These are phyloP conservation scores for Aphanomyces cochlioides DNA, from an alignment of 352 stramenopile genomes.

Conservation along the genomic window DNA sequence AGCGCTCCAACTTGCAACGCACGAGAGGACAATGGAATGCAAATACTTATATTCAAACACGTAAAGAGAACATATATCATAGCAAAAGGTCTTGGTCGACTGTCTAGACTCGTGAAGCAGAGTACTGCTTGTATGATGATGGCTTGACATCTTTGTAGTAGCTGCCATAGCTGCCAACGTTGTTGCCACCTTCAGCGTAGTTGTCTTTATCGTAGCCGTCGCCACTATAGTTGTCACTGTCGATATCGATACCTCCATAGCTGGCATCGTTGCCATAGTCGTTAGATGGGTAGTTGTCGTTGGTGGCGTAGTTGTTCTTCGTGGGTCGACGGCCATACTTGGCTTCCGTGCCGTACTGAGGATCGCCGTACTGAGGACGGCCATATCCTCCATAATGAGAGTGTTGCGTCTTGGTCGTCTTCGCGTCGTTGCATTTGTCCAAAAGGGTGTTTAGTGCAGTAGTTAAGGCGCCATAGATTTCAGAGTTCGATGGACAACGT, in stretches of 20 bases:
- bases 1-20: too few relatives aligned
- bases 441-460: not conserved
- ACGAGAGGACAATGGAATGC: too few relatives aligned
- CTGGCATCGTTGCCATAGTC: not conserved
- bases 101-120: too few relatives aligned
- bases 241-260: not conserved
- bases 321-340: not conserved
- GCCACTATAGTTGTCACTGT: too few relatives aligned
- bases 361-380: conserved; percentile 6
- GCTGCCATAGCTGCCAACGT: not conserved
- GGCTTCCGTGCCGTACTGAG: not conserved
- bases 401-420: not conserved
- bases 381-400: not conserved
- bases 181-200: not conserved
- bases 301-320: not conserved
- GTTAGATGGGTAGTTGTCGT: not conserved
- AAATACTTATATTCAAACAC: too few relatives aligned
- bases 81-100: too few relatives aligned
- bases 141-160: not conserved
- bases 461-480: not conserved
- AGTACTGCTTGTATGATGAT: too few relatives aligned
- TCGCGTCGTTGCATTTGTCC: not conserved
- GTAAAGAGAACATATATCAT: too few relatives aligned
- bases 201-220: conserved; percentile 7
- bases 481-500: not conserved